These are phyloP conservation scores for Pseudocercospora crystallina DNA, from an alignment of 2,329 filamentous ascomycete genomes.

Conservation along the genomic window DNA sequence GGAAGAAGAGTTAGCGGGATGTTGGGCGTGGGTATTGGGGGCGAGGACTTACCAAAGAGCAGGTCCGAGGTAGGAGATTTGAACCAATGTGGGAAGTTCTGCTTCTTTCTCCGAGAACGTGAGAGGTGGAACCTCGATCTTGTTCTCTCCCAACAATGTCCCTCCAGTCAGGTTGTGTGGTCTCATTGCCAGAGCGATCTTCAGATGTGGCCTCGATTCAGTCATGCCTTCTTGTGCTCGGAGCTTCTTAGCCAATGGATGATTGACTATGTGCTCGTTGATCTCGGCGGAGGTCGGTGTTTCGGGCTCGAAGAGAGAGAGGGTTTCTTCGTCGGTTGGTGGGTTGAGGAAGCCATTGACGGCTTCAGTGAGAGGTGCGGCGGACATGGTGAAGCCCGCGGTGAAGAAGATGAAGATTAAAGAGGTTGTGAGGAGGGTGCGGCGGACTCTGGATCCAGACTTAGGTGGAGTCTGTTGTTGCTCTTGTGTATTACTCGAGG, in stretches of 20 bases:
- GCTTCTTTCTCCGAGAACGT: slow-evolving; percentile 66
- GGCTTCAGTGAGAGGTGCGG: slow-evolving; percentile 53
- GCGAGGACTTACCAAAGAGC: slow-evolving; percentile 60
- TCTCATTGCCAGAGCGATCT: slow-evolving; percentile 71
- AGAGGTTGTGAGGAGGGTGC: slow-evolving; percentile 42
- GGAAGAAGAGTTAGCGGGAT: too few relatives aligned
- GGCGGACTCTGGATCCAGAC: slow-evolving; percentile 10
- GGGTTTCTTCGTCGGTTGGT: slow-evolving; percentile 70
- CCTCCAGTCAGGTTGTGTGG: slow-evolving; percentile 78
- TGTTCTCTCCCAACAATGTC: slow-evolving; percentile 71
- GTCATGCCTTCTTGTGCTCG: slow-evolving; percentile 65
- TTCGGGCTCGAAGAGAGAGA: slow-evolving; percentile 61
- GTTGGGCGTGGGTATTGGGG: too few relatives aligned
- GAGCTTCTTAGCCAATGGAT: slow-evolving; percentile 70
- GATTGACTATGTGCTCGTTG: slow-evolving; percentile 71
- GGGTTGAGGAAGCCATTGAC: slow-evolving; percentile 53
- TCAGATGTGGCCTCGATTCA: slow-evolving; percentile 83
- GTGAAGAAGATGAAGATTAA: slow-evolving; percentile 51
- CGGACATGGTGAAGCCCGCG: slow-evolving; percentile 58
- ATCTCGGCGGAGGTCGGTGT: slow-evolving; percentile 57
- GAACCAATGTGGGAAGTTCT: slow-evolving; percentile 58
- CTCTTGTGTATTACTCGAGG: not conserved
- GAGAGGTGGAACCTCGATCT: slow-evolving; percentile 77
- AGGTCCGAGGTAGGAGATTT: slow-evolving; percentile 73
- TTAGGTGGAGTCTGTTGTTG: not conserved